phyloP scores from a whole-genome alignment of 441 rosid genomes.

The Raphanus hybrid region DNA sequence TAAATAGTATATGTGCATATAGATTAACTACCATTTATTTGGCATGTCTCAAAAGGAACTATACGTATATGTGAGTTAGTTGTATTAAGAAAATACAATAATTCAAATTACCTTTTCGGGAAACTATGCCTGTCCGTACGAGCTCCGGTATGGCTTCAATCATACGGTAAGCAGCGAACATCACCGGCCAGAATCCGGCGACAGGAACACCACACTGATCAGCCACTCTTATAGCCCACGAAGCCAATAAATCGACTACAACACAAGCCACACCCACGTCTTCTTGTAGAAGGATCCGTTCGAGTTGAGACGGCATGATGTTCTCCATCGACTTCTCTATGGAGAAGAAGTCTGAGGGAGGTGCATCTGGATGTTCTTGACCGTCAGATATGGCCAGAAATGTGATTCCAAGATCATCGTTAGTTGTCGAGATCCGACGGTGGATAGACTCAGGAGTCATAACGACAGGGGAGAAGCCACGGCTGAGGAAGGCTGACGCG shows the following conservation, averaged over 20 bases:
- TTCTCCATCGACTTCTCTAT: constrained; percentile 67
- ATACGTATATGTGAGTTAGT: neutral
- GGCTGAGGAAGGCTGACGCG: constrained; percentile 49
- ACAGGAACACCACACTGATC: constrained; percentile 54
- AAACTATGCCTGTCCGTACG: constrained; percentile 52
- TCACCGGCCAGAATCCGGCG: constrained; percentile 81
- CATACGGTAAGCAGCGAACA: constrained; percentile 62
- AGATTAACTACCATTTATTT: neutral
- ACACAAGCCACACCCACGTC: constrained; percentile 51
- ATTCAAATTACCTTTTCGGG: constrained; percentile 51
- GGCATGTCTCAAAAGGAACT: neutral
- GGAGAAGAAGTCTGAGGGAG: constrained; percentile 63
- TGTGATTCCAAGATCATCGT: constrained; percentile 29
- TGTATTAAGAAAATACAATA: neutral
- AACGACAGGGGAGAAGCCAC: constrained; percentile 58
- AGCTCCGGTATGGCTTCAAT: constrained; percentile 68
- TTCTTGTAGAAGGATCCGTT: constrained; percentile 44
- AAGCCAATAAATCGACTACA: constrained; percentile 72
- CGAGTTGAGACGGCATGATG: constrained; percentile 63
- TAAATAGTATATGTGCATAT: too few species aligned
- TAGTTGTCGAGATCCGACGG: constrained; percentile 41
- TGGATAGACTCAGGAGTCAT: constrained; percentile 67
- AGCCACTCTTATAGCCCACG: constrained; percentile 68
- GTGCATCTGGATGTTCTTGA: constrained; percentile 30
- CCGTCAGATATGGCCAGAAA: constrained; percentile 58